A percentile compares a stretch with the other conserved stretches of the same genome.
Evolutionary conservation across 225 moss, liverwort and hornwort genomes (phyloP).

Genomic region (Pseudisothecium myosuroides): DNA sequence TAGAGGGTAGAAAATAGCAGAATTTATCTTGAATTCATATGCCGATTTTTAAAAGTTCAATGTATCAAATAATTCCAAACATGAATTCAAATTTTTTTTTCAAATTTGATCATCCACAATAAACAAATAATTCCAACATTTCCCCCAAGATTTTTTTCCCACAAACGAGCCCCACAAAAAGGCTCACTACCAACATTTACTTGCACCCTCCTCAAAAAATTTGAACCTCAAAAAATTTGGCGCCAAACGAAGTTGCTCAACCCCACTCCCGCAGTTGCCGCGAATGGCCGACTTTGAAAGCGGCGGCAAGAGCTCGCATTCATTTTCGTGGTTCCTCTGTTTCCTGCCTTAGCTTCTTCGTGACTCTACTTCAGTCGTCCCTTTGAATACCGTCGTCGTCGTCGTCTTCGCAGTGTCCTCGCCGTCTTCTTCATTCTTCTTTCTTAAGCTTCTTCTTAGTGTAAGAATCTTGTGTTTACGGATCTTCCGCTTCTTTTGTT

Average conservation of each 20-base stretch:
- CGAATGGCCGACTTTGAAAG: not conserved
- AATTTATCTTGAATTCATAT: no score
- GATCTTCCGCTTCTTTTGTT: not conserved
- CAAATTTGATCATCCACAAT: not conserved
- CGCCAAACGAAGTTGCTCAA: not conserved
- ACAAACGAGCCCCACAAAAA: not conserved
- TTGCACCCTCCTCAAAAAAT: not conserved
- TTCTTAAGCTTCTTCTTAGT: not conserved
- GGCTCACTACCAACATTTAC: no score
- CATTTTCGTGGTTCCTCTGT: not conserved
- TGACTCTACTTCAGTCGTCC: not conserved
- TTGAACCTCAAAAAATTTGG: not conserved
- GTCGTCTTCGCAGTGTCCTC: not conserved
- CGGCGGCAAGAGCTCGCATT: not conserved
- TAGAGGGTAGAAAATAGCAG: rapidly evolving
- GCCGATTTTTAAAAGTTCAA: not conserved
- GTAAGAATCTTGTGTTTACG: not conserved
- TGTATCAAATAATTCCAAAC: no score
- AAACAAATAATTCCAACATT: not conserved
- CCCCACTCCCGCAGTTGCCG: not conserved
- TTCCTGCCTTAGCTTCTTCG: not conserved
- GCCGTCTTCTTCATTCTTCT: not conserved
- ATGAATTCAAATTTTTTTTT: no score
- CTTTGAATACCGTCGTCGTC: not conserved
- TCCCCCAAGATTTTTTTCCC: not conserved